Base-by-base conservation (phyloP, 768 basidiomycete genomes). In the Scleroderma bovista region DNA sequence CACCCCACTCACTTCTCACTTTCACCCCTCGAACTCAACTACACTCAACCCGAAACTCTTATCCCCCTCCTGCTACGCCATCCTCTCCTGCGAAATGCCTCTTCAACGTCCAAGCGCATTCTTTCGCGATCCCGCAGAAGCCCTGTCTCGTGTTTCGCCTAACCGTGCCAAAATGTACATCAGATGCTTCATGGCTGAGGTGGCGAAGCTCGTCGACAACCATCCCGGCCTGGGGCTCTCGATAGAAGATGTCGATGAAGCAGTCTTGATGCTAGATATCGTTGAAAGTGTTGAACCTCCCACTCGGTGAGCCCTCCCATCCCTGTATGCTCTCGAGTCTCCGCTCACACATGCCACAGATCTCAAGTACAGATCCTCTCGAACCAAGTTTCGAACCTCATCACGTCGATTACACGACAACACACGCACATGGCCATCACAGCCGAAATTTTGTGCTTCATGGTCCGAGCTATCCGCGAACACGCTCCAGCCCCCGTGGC, bases 1-100 rank as follows among this genome's bases (percentile, higher is more conserved):
- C 34, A 29, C 12, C 6, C 12, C 34, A 36, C n/a, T 36, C 34
- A 36, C 3, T 13, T 15, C 34, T 13, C 13, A 36, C 34, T 36
- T 36, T 36, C n/a, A 36, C 34, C n/a, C 6, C 34, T n/a, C 34
- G 13, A 13, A 36, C 34, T 36, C 94, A 57, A 94, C 93, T 1
- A 86, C 91, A 6, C 66, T 92, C 29, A 29, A 29, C 26, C 26
- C 26, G n/a, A n/a, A 36, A 5, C 13, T 36, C 34, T n/a, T 36
- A 36, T 17, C n/a, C 39, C 39, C 17, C 39, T 40, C 5, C 39
- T 3, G 10, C 39, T 40, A 4, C 13, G 19, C 39, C 17, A 6
- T 12, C 19, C 9, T 29, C 26, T 29, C 26, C 26, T 15, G 23
- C 23, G 9, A 16, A 29, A 43, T 26, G 24, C 24, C 23, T 22